phyloP scores from a whole-genome alignment of 2,329 filamentous ascomycete species.

The Onygenales sp. region DNA sequence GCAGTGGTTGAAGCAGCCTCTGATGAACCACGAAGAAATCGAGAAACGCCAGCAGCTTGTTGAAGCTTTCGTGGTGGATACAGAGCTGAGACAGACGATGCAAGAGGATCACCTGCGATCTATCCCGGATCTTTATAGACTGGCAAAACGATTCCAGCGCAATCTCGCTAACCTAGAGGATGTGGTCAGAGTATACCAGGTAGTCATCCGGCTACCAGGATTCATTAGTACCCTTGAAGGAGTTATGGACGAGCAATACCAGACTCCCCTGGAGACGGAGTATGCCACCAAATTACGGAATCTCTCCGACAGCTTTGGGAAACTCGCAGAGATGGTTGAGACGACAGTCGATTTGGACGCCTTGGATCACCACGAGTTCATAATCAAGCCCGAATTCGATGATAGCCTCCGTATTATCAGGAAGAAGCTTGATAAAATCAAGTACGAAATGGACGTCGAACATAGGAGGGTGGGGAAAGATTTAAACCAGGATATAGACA shows the following conservation, averaged over 20 bases:
- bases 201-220: conserved; percentile 80
- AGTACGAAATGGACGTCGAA: conserved; percentile 72
- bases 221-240: conserved; percentile 83
- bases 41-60: conserved; percentile 87
- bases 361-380: conserved; percentile 93
- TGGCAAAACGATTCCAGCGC: conserved; percentile 91
- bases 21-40: conserved; percentile 86
- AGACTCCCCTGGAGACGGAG: conserved; percentile 71
- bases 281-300: conserved; percentile 78
- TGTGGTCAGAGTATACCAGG: conserved; percentile 90
- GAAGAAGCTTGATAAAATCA: conserved; percentile 78
- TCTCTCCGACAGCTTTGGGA: conserved; percentile 68
- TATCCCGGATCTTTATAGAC: conserved; percentile 85
- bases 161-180: conserved; percentile 88
- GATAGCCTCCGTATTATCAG: conserved; percentile 79
- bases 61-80: conserved; percentile 88
- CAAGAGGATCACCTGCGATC: conserved; percentile 91
- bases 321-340: conserved; percentile 95
- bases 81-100: conserved; percentile 86
- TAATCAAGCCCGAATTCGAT: conserved; percentile 98
- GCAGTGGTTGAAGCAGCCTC: conserved; percentile 94
- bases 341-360: conserved; percentile 94
- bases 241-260: conserved; percentile 92
- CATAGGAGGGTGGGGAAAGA: conserved; percentile 69
- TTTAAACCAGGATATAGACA: conserved; percentile 84